Evolutionary conservation across 2,329 filamentous ascomycete genomes (phyloP), one percentile per base, ranked within the genome.

Genomic region (Aspergillus tubingensis): DNA sequence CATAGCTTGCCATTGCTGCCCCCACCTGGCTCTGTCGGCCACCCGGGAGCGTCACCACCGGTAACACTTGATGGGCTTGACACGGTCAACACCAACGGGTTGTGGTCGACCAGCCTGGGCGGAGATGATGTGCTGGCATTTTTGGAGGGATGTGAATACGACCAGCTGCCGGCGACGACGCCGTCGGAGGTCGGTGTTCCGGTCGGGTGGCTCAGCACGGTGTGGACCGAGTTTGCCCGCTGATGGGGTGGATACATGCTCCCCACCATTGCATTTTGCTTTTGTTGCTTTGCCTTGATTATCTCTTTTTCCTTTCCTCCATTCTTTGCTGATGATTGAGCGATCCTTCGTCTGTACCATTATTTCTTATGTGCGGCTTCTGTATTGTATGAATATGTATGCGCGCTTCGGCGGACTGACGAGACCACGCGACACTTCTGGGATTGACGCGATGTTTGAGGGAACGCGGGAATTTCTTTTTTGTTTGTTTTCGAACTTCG

Each of bases 71-170:
- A 76, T 62, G 58, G 72, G 56, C 41, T 68, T 30, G 66, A 71
- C n/a, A 54, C 48, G 23, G 49, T 65, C 8, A 64, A 67, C 2
- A 65, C 71, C 23, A 68, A 66, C 36, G 67, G 57, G 21, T 32
- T 74, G 5, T 68, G 69, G 58, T 72, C 74, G 1, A 73, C 71
- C 2, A 76, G 74, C 51, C 68, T 77, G 8, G 69, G 73, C 10
- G 75, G 75, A 5, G 75, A 77, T 38, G 75, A 77, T 27, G 69
- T 77, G 8, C 53, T 77, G 36, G 72, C 73, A 2, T 77, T 77
- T 60, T 60, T 77, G 2, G 74, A 76, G 30, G 75, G 74, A 15
- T 67, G 70, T 49, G 74, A 75, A 30, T 73, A 67, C 64, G 66
- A 70, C 10, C 71, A 73, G 44, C 60, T 70, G 8, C 66, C 70